A percentile compares a stretch with the other conserved stretches of the same genome.
Evolutionary conservation across 2,329 filamentous ascomycete genomes (phyloP).

Genomic region (Plectosphaerella plurivora): DNA sequence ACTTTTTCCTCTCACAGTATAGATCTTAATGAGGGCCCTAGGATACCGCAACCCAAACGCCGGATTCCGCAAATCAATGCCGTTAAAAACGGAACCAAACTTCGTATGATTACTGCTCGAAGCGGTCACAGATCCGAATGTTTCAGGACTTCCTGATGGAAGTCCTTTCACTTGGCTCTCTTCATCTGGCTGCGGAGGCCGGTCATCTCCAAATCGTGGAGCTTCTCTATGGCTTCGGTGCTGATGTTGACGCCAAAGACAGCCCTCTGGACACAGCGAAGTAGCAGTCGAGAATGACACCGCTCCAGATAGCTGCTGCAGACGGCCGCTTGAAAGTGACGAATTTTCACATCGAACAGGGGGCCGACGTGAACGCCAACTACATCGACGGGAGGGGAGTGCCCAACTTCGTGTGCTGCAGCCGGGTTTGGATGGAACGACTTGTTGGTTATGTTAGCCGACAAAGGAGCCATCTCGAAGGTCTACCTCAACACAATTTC

Average conservation of each 20-base stretch:
- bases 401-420: neutral
- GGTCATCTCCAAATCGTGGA: conserved; percentile 7
- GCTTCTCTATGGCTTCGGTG: conserved; percentile 4
- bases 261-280: neutral
- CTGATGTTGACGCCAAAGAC: conserved; percentile 4
- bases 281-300: neutral
- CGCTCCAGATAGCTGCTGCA: conserved; percentile 12
- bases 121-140: neutral
- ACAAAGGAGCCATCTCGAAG: neutral
- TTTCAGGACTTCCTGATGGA: neutral
- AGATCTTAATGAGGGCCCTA: neutral
- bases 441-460: neutral
- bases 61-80: neutral
- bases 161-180: neutral
- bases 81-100: neutral
- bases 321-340: conserved; percentile 7
- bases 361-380: conserved; percentile 10
- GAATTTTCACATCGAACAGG: conserved; percentile 13
- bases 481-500: no score
- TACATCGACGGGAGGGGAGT: neutral
- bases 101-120: neutral
- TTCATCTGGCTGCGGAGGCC: neutral
- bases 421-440: neutral
- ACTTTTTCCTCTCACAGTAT: no score
- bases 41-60: neutral